Evolutionary conservation across 2,329 filamentous ascomycete species (phyloP).

Genomic region (Pseudogymnoascus verrucosus): DNA sequence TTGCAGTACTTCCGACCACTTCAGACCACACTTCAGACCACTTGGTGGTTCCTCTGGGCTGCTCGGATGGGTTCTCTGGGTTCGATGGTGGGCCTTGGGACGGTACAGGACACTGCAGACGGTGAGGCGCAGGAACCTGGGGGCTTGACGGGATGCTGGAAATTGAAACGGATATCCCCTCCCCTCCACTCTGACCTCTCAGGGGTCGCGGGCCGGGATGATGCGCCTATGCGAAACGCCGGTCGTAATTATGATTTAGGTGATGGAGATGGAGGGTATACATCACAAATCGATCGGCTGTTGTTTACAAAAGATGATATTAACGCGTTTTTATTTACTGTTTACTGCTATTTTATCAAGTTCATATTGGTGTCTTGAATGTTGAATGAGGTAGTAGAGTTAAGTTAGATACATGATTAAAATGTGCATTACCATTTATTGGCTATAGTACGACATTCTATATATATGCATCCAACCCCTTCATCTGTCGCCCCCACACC

Average conservation of each 20-base stretch:
- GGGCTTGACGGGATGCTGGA: background rate
- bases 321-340: background rate
- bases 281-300: background rate
- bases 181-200: background rate
- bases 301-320: background rate
- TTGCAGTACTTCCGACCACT: background rate
- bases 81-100: background rate
- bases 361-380: background rate
- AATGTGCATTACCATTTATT: background rate
- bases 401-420: background rate
- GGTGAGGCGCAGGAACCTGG: background rate
- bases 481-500: background rate
- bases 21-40: too few species aligned
- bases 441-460: background rate
- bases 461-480: background rate
- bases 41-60: too few species aligned
- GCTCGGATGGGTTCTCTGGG: background rate
- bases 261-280: background rate
- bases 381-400: background rate
- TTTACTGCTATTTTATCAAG: background rate
- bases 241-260: background rate
- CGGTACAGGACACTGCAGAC: background rate
- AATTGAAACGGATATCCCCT: background rate
- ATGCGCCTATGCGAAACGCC: background rate
- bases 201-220: background rate